A percentile compares a stretch with the other conserved stretches of the same genome.
Evolutionary conservation across 441 rosid species (phyloP).

Genomic region (Populus hybrid): DNA sequence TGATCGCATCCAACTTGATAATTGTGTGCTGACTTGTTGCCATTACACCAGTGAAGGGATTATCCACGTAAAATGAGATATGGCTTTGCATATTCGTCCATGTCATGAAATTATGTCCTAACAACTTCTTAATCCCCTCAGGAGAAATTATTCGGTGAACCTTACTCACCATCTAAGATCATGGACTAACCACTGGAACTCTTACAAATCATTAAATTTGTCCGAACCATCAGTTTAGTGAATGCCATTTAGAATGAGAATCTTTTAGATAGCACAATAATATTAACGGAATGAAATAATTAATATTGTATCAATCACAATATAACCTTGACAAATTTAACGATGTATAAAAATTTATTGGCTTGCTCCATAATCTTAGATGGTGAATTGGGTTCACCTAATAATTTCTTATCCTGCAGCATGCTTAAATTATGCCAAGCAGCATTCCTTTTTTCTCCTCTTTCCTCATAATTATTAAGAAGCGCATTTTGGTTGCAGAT

Average conservation of each 20-base stretch:
- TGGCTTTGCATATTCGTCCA: background rate
- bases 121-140: background rate
- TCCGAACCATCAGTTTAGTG: background rate
- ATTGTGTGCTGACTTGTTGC: background rate
- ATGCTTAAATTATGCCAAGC: too few species aligned
- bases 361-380: background rate
- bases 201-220: background rate
- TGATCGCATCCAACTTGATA: background rate
- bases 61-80: background rate
- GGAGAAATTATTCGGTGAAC: background rate
- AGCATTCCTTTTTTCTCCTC: too few species aligned
- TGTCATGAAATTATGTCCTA: background rate
- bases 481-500: too few species aligned
- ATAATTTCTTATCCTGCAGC: background rate
- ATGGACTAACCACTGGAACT: background rate
- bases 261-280: background rate
- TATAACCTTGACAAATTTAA: background rate
- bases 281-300: background rate
- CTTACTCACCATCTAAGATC: background rate
- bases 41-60: background rate
- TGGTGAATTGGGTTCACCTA: background rate
- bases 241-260: background rate
- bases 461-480: too few species aligned
- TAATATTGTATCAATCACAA: background rate
- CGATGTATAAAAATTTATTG: background rate